Conservation (phyloP, 1,139 yeast species). For the Nadsonia starkeyi-henricii region DNA sequence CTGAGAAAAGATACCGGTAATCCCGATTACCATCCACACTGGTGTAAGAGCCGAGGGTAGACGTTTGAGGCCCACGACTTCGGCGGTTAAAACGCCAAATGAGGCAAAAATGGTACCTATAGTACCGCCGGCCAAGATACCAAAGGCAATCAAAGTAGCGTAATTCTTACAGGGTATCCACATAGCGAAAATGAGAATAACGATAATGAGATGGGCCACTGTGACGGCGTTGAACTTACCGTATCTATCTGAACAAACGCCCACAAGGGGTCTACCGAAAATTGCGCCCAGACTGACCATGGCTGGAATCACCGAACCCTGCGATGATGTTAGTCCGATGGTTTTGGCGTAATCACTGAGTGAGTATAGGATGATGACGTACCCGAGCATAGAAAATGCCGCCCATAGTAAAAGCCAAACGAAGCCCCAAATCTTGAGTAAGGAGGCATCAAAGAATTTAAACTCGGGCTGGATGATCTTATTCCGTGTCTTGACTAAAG, state of each 20-base stretch:
- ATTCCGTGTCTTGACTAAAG: slow-evolving; percentile 35
- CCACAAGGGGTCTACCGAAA: slow-evolving; percentile 53
- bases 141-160: slow-evolving; percentile 37
- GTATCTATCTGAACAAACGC: slow-evolving; percentile 39
- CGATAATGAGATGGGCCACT: slow-evolving; percentile 18
- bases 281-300: slow-evolving; percentile 49
- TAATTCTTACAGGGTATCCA: slow-evolving; percentile 48
- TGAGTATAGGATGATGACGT: slow-evolving; percentile 46
- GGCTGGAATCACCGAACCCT: slow-evolving; percentile 50
- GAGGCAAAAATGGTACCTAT: slow-evolving; percentile 34
- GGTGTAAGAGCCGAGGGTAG: slow-evolving; percentile 6
- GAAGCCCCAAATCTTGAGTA: slow-evolving; percentile 24
- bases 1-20: slow-evolving; percentile 22
- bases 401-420: slow-evolving; percentile 39
- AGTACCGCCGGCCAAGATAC: slow-evolving; percentile 33
- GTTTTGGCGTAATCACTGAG: slow-evolving; percentile 48
- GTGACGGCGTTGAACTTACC: slow-evolving; percentile 46
- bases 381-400: slow-evolving; percentile 39
- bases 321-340: slow-evolving; percentile 39
- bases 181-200: slow-evolving; percentile 33
- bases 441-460: slow-evolving; percentile 12
- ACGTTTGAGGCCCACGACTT: slow-evolving; percentile 7
- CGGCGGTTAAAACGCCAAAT: slow-evolving; percentile 5
- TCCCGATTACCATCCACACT: slow-evolving; percentile 5
- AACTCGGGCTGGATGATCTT: slow-evolving; percentile 21